phyloP scores from a whole-genome alignment of 2,329 filamentous ascomycete genomes.

The Sporothrix brunneoviolacea region DNA sequence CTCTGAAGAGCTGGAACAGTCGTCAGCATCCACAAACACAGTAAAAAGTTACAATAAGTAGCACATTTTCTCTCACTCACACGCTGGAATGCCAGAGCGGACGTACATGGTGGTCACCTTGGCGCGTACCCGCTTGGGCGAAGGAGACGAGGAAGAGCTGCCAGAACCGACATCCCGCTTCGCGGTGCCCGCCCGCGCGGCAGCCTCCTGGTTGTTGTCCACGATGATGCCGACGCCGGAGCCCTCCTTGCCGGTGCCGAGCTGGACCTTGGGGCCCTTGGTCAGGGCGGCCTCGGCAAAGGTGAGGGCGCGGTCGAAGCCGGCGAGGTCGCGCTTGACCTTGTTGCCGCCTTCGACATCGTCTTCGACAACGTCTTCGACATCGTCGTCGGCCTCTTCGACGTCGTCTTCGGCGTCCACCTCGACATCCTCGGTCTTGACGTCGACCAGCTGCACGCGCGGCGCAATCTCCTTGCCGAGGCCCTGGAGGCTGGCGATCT shows the following conservation, averaged over 20 bases:
- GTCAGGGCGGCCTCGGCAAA: slow-evolving; percentile 40
- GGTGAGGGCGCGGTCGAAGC: slow-evolving; percentile 40
- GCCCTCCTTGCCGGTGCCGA: slow-evolving; percentile 37
- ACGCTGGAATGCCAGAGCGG: slow-evolving; percentile 35
- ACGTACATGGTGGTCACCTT: slow-evolving; percentile 43
- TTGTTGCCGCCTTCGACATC: slow-evolving; percentile 6
- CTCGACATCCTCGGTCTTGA: slow-evolving; percentile 20
- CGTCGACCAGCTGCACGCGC: slow-evolving; percentile 21
- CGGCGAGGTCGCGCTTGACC: slow-evolving; percentile 40
- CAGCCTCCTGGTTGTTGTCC: slow-evolving; percentile 24
- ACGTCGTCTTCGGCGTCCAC: slow-evolving; percentile 17
- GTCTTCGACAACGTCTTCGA: slow-evolving; percentile 14
- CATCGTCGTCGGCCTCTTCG: neutral
- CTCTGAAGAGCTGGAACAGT: slow-evolving; percentile 24
- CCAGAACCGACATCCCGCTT: slow-evolving; percentile 18
- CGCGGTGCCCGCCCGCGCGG: slow-evolving; percentile 7
- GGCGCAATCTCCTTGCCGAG: slow-evolving; percentile 45
- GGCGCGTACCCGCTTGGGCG: slow-evolving; percentile 30
- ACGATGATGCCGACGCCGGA: slow-evolving; percentile 34
- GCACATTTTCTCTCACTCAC: slow-evolving; percentile 31
- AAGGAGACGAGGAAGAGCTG: slow-evolving; percentile 1
- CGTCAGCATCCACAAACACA: too few species aligned
- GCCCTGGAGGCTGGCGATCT: slow-evolving; percentile 39
- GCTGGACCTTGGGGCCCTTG: slow-evolving; percentile 41
- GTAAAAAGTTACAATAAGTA: neutral